Conservation (phyloP, 768 basidiomycete genomes). For the Lanmaoa rubissima region DNA sequence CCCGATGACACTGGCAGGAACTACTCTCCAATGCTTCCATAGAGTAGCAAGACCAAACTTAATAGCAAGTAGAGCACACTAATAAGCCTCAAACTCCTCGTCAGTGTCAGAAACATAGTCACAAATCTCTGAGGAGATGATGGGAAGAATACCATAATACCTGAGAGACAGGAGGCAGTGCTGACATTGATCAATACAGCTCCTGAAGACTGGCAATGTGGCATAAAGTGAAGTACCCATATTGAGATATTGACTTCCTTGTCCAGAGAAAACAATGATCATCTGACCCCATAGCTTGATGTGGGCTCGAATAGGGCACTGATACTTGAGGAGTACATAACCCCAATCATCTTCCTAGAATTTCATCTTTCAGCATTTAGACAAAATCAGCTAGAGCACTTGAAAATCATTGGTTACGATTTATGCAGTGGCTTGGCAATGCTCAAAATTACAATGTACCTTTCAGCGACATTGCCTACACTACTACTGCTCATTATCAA, state of each 20-base stretch:
- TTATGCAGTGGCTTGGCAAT: too few relatives aligned
- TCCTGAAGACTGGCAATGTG: constrained; percentile 45
- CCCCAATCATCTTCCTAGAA: too few relatives aligned
- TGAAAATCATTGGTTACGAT: too few relatives aligned
- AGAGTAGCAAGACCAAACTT: constrained; percentile 61
- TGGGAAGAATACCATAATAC: constrained; percentile 47
- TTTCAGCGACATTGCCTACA: too few relatives aligned
- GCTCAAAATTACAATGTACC: too few relatives aligned
- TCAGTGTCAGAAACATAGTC: constrained; percentile 21
- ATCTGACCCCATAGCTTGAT: constrained; percentile 34
- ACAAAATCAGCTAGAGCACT: too few relatives aligned
- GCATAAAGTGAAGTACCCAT: constrained; percentile 62
- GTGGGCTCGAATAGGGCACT: too few relatives aligned
- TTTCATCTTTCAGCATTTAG: too few relatives aligned
- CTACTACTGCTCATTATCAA: too few relatives aligned
- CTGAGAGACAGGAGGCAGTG: constrained; percentile 45
- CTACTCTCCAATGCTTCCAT: constrained; percentile 70
- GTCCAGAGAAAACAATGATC: constrained; percentile 73
- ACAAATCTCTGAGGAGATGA: constrained; percentile 36
- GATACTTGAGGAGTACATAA: too few relatives aligned
- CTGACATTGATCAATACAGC: constrained; percentile 59
- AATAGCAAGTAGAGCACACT: constrained; percentile 56
- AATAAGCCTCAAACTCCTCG: constrained; percentile 46
- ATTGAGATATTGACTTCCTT: constrained; percentile 65
- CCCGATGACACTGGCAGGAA: constrained; percentile 60